Conservation (phyloP, 345 rosid species). For the Balakata baccata region DNA sequence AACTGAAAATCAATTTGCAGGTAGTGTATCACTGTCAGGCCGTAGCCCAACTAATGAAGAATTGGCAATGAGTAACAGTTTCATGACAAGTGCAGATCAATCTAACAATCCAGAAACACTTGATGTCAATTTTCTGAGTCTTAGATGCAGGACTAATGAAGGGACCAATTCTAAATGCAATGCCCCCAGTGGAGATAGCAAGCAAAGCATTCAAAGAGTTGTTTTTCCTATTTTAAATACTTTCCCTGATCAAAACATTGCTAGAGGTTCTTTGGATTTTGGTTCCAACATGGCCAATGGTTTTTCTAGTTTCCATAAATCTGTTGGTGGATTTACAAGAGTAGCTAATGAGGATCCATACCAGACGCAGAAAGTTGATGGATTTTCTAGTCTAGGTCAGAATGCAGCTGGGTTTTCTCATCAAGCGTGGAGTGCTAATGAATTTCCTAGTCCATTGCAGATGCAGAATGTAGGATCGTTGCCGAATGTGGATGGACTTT, state of each 20-base stretch:
- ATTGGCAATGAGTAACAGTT: conserved; percentile 8
- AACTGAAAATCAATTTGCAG: neutral
- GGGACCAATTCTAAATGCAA: conserved; percentile 10
- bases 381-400: neutral
- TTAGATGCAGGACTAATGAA: conserved; percentile 19
- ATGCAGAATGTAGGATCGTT: neutral
- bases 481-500: conserved; percentile 5
- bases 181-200: conserved; percentile 5
- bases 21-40: neutral
- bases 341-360: neutral
- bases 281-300: conserved; percentile 3
- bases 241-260: conserved; percentile 11
- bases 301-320: conserved; percentile 17
- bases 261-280: conserved; percentile 2
- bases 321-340: conserved; percentile 9
- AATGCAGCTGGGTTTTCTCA: conserved; percentile 13
- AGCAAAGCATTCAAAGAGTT: conserved; percentile 8
- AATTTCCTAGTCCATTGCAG: neutral
- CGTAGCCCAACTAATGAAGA: conserved; percentile 8
- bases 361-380: neutral
- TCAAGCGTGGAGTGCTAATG: neutral
- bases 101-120: conserved; percentile 15
- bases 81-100: conserved; percentile 6
- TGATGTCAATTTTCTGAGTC: conserved; percentile 29
- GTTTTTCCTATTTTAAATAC: conserved; percentile 14